Evolutionary conservation across 306 rosid species (phyloP), one percentile per base, ranked within the genome.

Genomic region (Vigna mungo): DNA sequence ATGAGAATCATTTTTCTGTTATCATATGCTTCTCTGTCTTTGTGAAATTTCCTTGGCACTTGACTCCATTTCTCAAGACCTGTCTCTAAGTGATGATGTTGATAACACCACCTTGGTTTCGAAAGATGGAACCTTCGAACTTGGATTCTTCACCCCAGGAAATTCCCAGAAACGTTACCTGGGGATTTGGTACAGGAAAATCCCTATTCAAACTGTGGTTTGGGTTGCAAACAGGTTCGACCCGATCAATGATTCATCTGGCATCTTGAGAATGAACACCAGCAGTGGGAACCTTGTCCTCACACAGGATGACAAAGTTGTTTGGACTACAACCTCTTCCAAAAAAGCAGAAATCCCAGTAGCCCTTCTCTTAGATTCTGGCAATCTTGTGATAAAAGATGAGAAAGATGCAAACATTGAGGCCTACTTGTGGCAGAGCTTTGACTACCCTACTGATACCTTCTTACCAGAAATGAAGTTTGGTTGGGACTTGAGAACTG

Each of bases 61-160:
- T 58, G 82, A 68, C 12, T 27, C 83, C 58, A 68, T 87, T 17
- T 75, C 84, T 58, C 78, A 80, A 5, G 51, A 85, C 30, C 71
- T 80, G 59, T 69, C 84, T 68, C n/a, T 87, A 13, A 55, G 21
- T 44, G 75, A 25, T 17, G 78, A 85, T 34, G 83, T 81, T 36
- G 56, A 16, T 46, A 81, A 59, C 39, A 59, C 17, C 64, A 58
- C 87, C 54, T 81, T 89, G 9, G 80, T 79, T 34, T 86, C 90
- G 52, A 55, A 56, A 69, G 70, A 71, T 51, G 92, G 88, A 78
- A 74, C 74, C 80, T 89, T 87, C 75, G 88, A 78, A 55, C 85
- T 88, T 51, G 94, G 90, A 55, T 90, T 88, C 86, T 88, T 88
- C 71, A 81, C 80, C 59, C 90, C 86, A n/a, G 86, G 80, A 14